Evolutionary conservation across 257 asterid genomes (phyloP), one percentile per base, ranked within the genome.

Genomic region (Nicotiana paniculata): DNA sequence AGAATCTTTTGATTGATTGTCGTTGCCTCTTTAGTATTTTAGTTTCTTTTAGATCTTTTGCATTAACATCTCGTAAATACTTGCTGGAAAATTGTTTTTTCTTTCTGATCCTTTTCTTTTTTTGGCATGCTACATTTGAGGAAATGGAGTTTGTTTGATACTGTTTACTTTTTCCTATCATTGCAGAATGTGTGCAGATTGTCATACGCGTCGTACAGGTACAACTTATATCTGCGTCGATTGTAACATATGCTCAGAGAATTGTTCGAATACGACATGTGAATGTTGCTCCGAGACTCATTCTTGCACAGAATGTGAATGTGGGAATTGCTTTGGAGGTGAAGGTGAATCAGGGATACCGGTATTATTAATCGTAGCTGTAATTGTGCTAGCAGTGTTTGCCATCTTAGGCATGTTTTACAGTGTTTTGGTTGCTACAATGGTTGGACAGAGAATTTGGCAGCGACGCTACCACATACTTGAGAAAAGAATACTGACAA

Each of bases 371-470:
- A 82, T 95, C 80, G 88, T 92, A 87, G 98, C 97, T 78, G 81
- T 95, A 74, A 81, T 95, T 35, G 97, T 92, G 83, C 88, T 95
- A 28, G 97, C 95, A 83, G 86, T 95, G 39, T 95, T 95, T 68
- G 93, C 99, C 33, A 86, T 95, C 74, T 88, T 93, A 63, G 99
- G 99, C 79, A 90, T 95, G 86, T 86, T 93, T 88, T 95, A 95
- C 81, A 92, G 98, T n/a, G 94, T 95, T 13, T 88, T 95, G 83
- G 99, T 93, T 37, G 96, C 97, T 82, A 95, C 99, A 6, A 92
- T 95, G 97, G 98, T 93, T 18, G 98, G 95, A 57, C 99, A 95
- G 84, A 91, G 99, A 90, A 95, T 95, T 82, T 95, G 99, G 99
- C 99, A 95, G 88, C 90, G 99, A 54, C 98, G 92, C 86, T 95